phyloP scores from a whole-genome alignment of 192 early-diverging fungal genomes.

The Paraglomus brasilianum region DNA sequence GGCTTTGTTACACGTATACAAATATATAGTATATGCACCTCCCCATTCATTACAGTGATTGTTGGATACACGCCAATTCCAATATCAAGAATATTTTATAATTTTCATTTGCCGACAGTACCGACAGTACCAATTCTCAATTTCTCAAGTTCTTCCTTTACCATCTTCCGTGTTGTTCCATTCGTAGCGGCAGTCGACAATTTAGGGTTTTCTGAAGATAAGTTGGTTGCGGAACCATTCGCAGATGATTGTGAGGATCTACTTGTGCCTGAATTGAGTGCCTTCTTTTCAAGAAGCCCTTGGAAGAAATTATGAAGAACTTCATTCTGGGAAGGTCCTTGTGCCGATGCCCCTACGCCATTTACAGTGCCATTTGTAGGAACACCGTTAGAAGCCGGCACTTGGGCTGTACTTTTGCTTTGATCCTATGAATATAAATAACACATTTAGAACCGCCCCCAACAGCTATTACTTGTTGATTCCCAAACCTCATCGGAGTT shows the following conservation, averaged over 20 bases:
- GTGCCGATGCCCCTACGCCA: conserved; percentile 20
- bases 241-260: conserved; percentile 3
- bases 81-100: too few relatives aligned
- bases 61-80: too few relatives aligned
- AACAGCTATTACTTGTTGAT: conserved; percentile 31
- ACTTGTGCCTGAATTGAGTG: conserved; percentile 31
- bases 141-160: conserved; percentile 22
- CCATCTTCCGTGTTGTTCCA: conserved; percentile 1
- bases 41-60: too few relatives aligned
- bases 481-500: conserved; percentile 31
- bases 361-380: conserved; percentile 32
- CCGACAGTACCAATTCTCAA: background rate
- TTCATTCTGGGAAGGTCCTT: conserved; percentile 60
- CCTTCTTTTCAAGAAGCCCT: conserved; percentile 70
- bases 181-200: background rate
- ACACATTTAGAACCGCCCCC: conserved; percentile 11
- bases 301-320: conserved; percentile 91
- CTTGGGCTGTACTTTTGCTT: background rate
- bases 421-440: background rate
- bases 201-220: background rate
- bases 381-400: background rate
- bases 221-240: background rate
- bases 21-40: too few relatives aligned
- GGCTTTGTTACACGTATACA: too few relatives aligned
- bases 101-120: conserved; percentile 18